Evolutionary conservation across 179 eudicot species (phyloP).

Genomic region (Camellia oleifera): DNA sequence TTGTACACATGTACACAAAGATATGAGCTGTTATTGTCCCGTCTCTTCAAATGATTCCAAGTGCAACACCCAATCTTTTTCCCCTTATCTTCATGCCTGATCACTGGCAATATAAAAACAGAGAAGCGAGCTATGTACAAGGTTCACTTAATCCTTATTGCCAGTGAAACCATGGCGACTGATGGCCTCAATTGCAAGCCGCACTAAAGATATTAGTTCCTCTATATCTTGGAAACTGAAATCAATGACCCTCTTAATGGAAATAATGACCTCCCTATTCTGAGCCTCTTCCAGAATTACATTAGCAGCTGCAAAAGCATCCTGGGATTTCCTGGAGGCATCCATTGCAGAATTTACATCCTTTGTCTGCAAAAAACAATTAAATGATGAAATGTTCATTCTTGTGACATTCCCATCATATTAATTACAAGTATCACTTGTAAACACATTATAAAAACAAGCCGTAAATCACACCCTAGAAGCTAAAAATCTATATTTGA

Average conservation of each 20-base stretch:
- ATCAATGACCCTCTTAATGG: conserved; percentile 48
- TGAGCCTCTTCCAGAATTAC: conserved; percentile 27
- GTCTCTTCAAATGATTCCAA: conserved; percentile 22
- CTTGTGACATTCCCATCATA: background rate
- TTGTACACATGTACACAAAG: conserved; percentile 25
- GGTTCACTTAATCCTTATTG: conserved; percentile 22
- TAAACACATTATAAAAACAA: background rate
- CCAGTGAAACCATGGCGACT: conserved; percentile 34
- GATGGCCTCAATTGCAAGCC: conserved; percentile 37
- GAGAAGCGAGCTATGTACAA: conserved; percentile 19
- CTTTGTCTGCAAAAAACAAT: conserved; percentile 38
- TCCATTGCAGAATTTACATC: conserved; percentile 58
- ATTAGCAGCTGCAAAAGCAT: conserved; percentile 41
- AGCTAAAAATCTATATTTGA: background rate
- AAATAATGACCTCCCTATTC: conserved; percentile 32
- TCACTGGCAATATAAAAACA: conserved; percentile 13
- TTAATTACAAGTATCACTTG: background rate
- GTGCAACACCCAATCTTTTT: background rate
- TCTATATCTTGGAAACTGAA: conserved; percentile 54
- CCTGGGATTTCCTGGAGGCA: conserved; percentile 49
- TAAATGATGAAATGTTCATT: conserved; percentile 14
- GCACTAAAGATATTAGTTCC: conserved; percentile 41
- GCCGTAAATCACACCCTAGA: background rate
- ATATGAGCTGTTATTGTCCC: conserved; percentile 9
- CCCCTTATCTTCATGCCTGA: conserved; percentile 7